These are phyloP conservation scores for Erythrobasidium yunnanense DNA, from an alignment of 768 basidiomycete species.

Conservation along the genomic window DNA sequence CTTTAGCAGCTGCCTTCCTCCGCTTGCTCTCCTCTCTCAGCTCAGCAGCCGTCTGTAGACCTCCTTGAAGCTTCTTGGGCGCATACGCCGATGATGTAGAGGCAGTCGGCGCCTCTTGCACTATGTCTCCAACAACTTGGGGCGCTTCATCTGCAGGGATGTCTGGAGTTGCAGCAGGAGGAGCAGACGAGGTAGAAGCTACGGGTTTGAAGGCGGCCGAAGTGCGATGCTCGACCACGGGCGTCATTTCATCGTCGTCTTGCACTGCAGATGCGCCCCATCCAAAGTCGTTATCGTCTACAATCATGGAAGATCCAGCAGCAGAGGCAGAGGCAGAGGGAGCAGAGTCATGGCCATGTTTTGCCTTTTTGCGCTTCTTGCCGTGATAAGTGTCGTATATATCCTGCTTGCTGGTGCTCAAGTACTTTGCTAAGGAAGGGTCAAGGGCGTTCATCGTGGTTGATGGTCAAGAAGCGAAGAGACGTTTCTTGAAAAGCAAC, in stretches of 20 bases:
- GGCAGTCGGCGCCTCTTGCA: constrained; percentile 27
- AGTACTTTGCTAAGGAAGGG: constrained; percentile 19
- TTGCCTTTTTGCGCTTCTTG: constrained; percentile 20
- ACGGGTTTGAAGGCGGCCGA: constrained; percentile 49
- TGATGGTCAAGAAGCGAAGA: background rate
- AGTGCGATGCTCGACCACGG: constrained; percentile 55
- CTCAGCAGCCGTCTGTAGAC: constrained; percentile 65
- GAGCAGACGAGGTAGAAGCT: constrained; percentile 7
- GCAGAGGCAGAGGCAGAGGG: constrained; percentile 39
- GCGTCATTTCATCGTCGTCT: constrained; percentile 45
- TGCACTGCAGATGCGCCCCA: constrained; percentile 41
- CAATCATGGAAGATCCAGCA: constrained; percentile 42
- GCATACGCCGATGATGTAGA: constrained; percentile 17
- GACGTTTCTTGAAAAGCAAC: too few relatives aligned
- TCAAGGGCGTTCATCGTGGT: constrained; percentile 18
- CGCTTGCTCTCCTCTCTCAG: constrained; percentile 47
- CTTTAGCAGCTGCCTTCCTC: constrained; percentile 38
- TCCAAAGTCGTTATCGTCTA: constrained; percentile 69
- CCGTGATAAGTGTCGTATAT: constrained; percentile 22
- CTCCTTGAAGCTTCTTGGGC: constrained; percentile 47
- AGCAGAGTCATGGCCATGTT: background rate
- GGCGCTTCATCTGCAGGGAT: constrained; percentile 35
- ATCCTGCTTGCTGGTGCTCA: constrained; percentile 10
- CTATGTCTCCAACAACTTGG: constrained; percentile 27
- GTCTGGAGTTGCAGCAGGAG: background rate